Evolutionary conservation across 768 basidiomycete species (phyloP), one percentile per base, ranked within the genome.

Genomic region (Hericium erinaceus): DNA sequence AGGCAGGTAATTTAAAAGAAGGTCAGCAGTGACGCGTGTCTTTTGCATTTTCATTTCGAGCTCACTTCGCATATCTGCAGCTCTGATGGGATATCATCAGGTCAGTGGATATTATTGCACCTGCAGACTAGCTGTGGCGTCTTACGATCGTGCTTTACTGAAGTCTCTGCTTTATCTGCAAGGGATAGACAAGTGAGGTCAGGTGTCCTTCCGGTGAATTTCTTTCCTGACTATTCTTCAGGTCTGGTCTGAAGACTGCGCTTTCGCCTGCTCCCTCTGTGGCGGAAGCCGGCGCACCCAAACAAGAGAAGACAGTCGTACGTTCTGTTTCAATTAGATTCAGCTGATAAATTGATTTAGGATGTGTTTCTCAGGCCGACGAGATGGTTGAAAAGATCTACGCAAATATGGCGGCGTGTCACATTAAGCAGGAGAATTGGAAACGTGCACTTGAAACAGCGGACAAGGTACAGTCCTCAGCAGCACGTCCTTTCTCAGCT

Each of bases 371-470:
- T 46, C 51, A 92, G 90, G 77, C 83, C 18, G 91, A 92, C 67
- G 74, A 83, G 10, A 76, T 91, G 40, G 69, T 89, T 18, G 89
- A 89, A 70, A 92, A 87, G 73, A 82, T 92, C 49, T 89, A 92
- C 61, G 81, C 87, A 3, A 93, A 93, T 57, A 87, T 89, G 86
- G 81, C 85, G 2, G 89, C 88, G 5, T 90, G 89, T 63, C 88
- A 92, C 67, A 72, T 92, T 65, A 91, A 89, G 70, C 81, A 82
- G 52, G 75, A 76, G 50, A 93, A 90, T 66, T 93, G 87, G 87
- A 80, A 82, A 65, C 81, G 91, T 13, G 86, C 84, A 0, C 67
- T 81, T 54, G 88, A 92, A 63, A 84, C 88, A n/a, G 88, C 91
- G 22, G 83, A 92, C 64, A 87, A 92, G 77, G 89, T 79, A 48